phyloP scores from a whole-genome alignment of 805 yeast genomes.

The Schizosaccharomyces pombe region DNA sequence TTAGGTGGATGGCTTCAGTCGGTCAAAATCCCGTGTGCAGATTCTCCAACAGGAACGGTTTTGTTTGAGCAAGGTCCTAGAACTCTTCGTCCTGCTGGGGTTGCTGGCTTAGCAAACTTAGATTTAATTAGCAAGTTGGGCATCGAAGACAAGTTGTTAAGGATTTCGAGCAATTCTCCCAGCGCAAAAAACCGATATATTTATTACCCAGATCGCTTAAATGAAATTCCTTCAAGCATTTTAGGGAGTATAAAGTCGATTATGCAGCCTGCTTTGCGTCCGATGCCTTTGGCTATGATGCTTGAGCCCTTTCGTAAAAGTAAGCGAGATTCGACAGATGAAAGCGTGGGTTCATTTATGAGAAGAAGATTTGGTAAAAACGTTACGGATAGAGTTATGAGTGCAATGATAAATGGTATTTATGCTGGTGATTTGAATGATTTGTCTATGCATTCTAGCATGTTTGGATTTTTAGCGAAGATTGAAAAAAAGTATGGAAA shows the following conservation, averaged over 20 bases:
- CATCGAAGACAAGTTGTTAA: conserved; percentile 25
- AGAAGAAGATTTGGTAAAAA: conserved; percentile 42
- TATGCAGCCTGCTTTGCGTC: conserved; percentile 19
- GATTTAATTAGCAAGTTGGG: conserved; percentile 31
- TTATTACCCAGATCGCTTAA: conserved; percentile 7
- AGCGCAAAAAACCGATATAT: conserved; percentile 22
- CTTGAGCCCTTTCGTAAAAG: conserved; percentile 9
- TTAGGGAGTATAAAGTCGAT: conserved; percentile 6
- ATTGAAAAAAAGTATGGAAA: background rate
- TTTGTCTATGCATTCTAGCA: conserved; percentile 17
- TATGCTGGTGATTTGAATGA: conserved; percentile 63
- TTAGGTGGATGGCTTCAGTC: conserved; percentile 61
- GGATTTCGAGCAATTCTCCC: conserved; percentile 29
- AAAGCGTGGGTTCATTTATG: conserved; percentile 44
- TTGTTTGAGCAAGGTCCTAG: conserved; percentile 73
- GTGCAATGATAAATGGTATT: conserved; percentile 73
- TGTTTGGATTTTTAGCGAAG: background rate
- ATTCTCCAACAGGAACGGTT: conserved; percentile 12
- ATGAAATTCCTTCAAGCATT: conserved; percentile 13
- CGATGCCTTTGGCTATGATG: conserved; percentile 12
- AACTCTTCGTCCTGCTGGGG: conserved; percentile 42
- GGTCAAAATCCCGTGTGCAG: conserved; percentile 11
- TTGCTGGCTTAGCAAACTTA: conserved; percentile 25
- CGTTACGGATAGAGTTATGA: conserved; percentile 32
- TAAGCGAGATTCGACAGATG: conserved; percentile 24